These are phyloP conservation scores for Mortierella polycephala DNA, from an alignment of 371 early-diverging fungal genomes.

Conservation along the genomic window DNA sequence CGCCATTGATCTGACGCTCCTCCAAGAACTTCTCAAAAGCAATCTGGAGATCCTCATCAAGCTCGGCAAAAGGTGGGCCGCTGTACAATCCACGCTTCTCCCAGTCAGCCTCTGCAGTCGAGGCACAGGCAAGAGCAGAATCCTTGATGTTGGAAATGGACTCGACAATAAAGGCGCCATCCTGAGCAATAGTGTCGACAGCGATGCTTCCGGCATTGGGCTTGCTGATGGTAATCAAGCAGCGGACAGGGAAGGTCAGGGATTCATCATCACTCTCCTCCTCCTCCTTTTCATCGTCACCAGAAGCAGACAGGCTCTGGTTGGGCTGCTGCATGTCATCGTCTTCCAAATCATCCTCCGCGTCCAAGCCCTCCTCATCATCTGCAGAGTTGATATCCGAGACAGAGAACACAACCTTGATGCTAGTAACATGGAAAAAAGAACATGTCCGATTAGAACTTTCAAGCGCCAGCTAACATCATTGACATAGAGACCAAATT, in stretches of 20 bases:
- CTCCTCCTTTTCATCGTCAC: slow-evolving; percentile 67
- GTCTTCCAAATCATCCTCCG: slow-evolving; percentile 60
- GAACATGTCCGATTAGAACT: background rate
- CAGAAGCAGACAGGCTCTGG: slow-evolving; percentile 55
- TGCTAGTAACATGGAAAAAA: slow-evolving; percentile 57
- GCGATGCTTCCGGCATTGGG: slow-evolving; percentile 81
- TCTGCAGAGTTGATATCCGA: slow-evolving; percentile 82
- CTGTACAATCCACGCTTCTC: slow-evolving; percentile 88
- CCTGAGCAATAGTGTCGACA: slow-evolving; percentile 82
- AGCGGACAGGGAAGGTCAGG: slow-evolving; percentile 79
- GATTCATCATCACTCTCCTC: slow-evolving; percentile 60
- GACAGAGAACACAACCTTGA: slow-evolving; percentile 86
- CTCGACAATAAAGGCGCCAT: slow-evolving; percentile 88
- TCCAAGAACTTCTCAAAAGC: slow-evolving; percentile 85
- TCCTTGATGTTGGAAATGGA: slow-evolving; percentile 80
- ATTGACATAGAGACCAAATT: background rate
- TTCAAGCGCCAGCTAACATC: background rate
- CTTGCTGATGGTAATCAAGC: slow-evolving; percentile 86
- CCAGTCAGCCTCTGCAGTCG: slow-evolving; percentile 92
- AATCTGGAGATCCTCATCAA: slow-evolving; percentile 87
- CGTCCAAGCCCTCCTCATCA: slow-evolving; percentile 64
- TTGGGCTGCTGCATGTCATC: slow-evolving; percentile 43
- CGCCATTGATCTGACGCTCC: slow-evolving; percentile 88
- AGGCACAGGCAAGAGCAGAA: slow-evolving; percentile 71
- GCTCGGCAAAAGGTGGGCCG: slow-evolving; percentile 92